These are phyloP conservation scores for Globisporangium parvum DNA, from an alignment of 352 stramenopile species.

Conservation along the genomic window DNA sequence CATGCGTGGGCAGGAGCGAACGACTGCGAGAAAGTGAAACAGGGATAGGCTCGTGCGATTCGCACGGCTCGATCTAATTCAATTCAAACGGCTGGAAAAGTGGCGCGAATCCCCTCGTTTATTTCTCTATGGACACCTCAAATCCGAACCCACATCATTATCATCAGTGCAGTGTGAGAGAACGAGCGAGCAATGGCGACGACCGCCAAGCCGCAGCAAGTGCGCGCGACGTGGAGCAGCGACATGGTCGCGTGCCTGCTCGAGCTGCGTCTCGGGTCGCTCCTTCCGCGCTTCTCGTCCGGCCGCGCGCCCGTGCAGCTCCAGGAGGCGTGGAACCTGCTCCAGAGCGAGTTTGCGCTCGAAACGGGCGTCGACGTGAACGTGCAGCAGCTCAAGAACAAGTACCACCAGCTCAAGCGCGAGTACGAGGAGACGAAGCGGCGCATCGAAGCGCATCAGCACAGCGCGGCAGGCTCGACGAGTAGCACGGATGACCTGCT, in stretches of 20 bases:
- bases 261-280: constrained; percentile 6
- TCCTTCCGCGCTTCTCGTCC: constrained; percentile 8
- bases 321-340: constrained; percentile 10
- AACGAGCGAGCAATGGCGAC: neutral
- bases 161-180: neutral
- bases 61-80: no score
- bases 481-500: neutral
- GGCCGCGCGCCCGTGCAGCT: constrained; percentile 3
- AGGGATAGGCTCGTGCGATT: no score
- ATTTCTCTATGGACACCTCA: no score
- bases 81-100: no score
- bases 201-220: neutral
- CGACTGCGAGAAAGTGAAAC: no score
- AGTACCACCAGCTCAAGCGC: constrained; percentile 15
- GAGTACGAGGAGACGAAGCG: constrained; percentile 8
- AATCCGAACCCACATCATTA: no score
- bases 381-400: constrained; percentile 13
- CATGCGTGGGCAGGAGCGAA: no score
- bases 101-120: no score
- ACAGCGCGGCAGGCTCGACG: neutral
- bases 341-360: constrained; percentile 9
- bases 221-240: constrained; percentile 4
- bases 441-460: neutral
- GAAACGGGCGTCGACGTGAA: constrained; percentile 6
- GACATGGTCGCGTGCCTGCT: constrained; percentile 8